Evolutionary conservation across 768 basidiomycete species (phyloP).

Genomic region (Boletus sp.): DNA sequence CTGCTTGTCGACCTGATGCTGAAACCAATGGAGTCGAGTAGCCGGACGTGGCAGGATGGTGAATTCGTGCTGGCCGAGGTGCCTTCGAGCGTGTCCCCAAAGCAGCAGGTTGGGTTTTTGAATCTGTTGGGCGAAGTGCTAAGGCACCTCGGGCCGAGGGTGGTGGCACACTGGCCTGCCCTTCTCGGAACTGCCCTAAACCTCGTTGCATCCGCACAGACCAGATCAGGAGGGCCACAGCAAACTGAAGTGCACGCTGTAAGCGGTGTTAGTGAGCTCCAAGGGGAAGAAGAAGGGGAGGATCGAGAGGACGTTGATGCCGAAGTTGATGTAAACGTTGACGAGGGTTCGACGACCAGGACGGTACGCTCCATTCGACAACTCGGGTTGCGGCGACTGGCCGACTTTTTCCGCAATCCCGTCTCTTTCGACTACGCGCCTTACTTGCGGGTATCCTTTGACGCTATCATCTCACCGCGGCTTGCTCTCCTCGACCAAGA

Average conservation of each 20-base stretch:
- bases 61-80: constrained; percentile 32
- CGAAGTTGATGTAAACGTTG: constrained; percentile 35
- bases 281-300: constrained; percentile 35
- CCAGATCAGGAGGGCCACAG: constrained; percentile 38
- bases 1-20: constrained; percentile 88
- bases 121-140: constrained; percentile 81
- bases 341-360: constrained; percentile 31
- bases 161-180: constrained; percentile 68
- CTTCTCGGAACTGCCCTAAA: constrained; percentile 68
- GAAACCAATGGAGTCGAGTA: constrained; percentile 52
- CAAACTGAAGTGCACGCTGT: constrained; percentile 20
- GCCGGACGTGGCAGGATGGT: constrained; percentile 20
- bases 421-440: constrained; percentile 71
- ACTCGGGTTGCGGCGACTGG: constrained; percentile 78
- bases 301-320: constrained; percentile 36
- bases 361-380: constrained; percentile 67
- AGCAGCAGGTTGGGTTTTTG: constrained; percentile 82
- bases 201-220: constrained; percentile 64
- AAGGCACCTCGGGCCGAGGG: constrained; percentile 72
- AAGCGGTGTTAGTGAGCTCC: constrained; percentile 21
- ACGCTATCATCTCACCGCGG: constrained; percentile 77
- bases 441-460: constrained; percentile 66
- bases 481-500: constrained; percentile 71
- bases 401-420: constrained; percentile 81
- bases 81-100: constrained; percentile 39